These are phyloP conservation scores for Inosperma sp. DNA, from an alignment of 768 basidiomycete species.

Conservation along the genomic window DNA sequence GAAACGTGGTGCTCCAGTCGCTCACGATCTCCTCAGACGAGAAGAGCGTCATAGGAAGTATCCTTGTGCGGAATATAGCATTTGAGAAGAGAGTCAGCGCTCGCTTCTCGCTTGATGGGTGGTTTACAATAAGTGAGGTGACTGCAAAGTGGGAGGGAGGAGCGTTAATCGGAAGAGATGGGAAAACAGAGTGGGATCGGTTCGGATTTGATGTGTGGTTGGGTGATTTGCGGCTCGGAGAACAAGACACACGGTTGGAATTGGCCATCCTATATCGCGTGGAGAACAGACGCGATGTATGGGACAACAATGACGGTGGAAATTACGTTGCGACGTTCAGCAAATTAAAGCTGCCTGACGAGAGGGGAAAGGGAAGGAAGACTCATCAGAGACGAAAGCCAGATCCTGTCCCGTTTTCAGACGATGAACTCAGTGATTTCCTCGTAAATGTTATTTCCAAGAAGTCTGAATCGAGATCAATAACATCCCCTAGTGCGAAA, in stretches of 20 bases:
- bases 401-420: conserved; percentile 17
- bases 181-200: conserved; percentile 48
- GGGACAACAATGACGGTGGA: conserved; percentile 83
- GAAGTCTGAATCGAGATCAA: conserved; percentile 46
- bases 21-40: conserved; percentile 50
- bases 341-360: conserved; percentile 24
- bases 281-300: conserved; percentile 60
- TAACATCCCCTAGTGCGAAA: conserved; percentile 49
- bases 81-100: conserved; percentile 85
- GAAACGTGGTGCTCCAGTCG: conserved; percentile 52
- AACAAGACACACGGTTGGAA: conserved; percentile 67
- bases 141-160: conserved; percentile 61
- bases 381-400: conserved; percentile 42
- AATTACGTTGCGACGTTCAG: conserved; percentile 79
- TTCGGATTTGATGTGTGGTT: conserved; percentile 79
- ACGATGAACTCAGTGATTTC: conserved; percentile 35
- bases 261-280: conserved; percentile 72
- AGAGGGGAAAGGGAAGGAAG: conserved; percentile 17
- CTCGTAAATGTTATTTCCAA: conserved; percentile 39
- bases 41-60: conserved; percentile 59
- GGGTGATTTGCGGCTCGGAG: conserved; percentile 64
- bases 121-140: conserved; percentile 96
- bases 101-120: conserved; percentile 89
- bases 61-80: conserved; percentile 80
- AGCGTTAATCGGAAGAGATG: conserved; percentile 30